Conservation (phyloP, 768 basidiomycete species). For the Boletus tylopilopsis region DNA sequence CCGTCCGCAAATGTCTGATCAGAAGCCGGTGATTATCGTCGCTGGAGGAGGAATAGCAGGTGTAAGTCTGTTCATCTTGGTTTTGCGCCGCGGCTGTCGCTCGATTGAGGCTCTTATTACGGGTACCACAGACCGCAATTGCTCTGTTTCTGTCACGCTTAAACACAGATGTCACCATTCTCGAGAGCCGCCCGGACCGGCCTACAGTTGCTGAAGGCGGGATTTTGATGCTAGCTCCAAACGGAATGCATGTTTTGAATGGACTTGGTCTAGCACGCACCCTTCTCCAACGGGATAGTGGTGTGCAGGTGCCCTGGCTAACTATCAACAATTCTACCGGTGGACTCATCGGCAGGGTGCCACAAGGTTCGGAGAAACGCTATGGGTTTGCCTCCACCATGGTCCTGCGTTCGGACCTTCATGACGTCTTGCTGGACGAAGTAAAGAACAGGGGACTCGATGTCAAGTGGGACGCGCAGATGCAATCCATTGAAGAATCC, state of each 20-base stretch:
- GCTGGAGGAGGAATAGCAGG: slow-evolving; percentile 29
- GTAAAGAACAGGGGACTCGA: slow-evolving; percentile 18
- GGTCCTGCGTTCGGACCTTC: slow-evolving; percentile 27
- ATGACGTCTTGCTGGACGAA: slow-evolving; percentile 31
- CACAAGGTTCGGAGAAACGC: slow-evolving; percentile 26
- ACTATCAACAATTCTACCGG: slow-evolving; percentile 22
- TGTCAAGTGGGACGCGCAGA: slow-evolving; percentile 22
- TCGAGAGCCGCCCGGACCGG: slow-evolving; percentile 22
- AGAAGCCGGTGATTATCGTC: slow-evolving; percentile 23
- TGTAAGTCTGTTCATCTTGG: slow-evolving; percentile 19
- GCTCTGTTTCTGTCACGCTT: slow-evolving; percentile 27
- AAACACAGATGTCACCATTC: slow-evolving; percentile 13
- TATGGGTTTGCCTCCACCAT: slow-evolving; percentile 26
- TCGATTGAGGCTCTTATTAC: neutral
- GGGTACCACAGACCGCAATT: slow-evolving; percentile 22
- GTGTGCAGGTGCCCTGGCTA: slow-evolving; percentile 18
- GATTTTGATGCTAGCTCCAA: slow-evolving; percentile 27
- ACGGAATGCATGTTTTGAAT: slow-evolving; percentile 28
- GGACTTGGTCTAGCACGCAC: slow-evolving; percentile 23
- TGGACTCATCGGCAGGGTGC: slow-evolving; percentile 19
- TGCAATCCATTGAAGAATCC: slow-evolving; percentile 22
- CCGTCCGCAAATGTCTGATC: slow-evolving; percentile 11
- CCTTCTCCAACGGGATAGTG: slow-evolving; percentile 22
- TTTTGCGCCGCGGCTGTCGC: no score
- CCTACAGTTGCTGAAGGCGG: slow-evolving; percentile 21